Evolutionary conservation across 2,329 filamentous ascomycete genomes (phyloP).

Genomic region (Ascochyta lentis): DNA sequence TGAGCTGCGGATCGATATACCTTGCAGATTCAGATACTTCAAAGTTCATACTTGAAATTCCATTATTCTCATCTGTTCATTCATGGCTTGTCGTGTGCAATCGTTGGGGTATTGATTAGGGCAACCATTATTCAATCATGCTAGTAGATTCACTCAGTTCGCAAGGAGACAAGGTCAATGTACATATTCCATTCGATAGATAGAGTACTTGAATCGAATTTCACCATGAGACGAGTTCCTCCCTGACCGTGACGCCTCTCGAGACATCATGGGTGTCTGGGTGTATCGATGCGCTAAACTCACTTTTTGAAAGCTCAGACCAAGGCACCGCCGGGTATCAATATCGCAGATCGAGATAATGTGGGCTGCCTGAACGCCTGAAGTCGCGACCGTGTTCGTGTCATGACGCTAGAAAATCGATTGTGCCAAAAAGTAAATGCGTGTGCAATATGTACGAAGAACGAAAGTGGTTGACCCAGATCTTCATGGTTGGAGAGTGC

Average conservation of each 20-base stretch:
- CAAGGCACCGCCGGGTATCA: conserved; percentile 19
- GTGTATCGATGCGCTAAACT: neutral
- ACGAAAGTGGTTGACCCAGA: neutral
- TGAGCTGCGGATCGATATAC: conserved; percentile 20
- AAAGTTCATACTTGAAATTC: neutral
- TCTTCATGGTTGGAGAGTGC: neutral
- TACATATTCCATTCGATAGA: neutral
- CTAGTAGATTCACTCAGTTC: too few relatives aligned
- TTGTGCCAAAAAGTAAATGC: neutral
- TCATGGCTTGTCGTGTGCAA: too few relatives aligned
- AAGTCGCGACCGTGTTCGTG: conserved; percentile 5
- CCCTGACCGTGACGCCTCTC: neutral
- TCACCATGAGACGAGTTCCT: neutral
- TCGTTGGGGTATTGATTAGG: too few relatives aligned
- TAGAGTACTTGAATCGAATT: neutral
- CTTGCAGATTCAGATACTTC: conserved; percentile 22
- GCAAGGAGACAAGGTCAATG: neutral
- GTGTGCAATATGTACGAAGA: conserved; percentile 14
- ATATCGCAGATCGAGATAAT: conserved; percentile 15
- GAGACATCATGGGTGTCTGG: neutral
- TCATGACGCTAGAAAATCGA: conserved; percentile 8
- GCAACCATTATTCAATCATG: too few relatives aligned
- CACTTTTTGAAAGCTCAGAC: conserved; percentile 17
- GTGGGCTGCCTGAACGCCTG: conserved; percentile 15
- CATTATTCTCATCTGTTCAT: neutral